Evolutionary conservation across 441 rosid species (phyloP).

Genomic region (Lepidium campestre): DNA sequence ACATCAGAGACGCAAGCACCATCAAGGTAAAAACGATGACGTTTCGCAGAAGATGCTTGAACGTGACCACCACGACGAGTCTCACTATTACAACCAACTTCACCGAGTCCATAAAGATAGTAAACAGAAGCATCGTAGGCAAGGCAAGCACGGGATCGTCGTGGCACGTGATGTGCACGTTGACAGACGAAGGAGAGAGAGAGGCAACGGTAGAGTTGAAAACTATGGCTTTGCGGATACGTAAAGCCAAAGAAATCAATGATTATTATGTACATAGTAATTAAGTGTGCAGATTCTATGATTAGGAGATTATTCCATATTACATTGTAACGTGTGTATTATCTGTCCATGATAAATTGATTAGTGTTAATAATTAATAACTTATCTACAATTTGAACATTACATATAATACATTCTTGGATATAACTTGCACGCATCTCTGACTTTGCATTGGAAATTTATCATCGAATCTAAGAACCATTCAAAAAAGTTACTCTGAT

Average conservation of each 20-base stretch:
- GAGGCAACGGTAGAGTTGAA: conserved; percentile 19
- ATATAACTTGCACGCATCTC: too few relatives aligned
- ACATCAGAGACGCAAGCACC: conserved; percentile 8
- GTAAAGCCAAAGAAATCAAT: background rate
- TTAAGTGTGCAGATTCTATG: too few relatives aligned
- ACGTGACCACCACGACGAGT: conserved; percentile 35
- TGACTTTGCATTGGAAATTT: too few relatives aligned
- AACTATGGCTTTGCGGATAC: background rate
- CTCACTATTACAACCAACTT: conserved; percentile 48
- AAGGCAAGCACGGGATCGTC: conserved; percentile 24
- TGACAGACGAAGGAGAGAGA: conserved; percentile 30
- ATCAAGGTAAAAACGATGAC: conserved; percentile 4
- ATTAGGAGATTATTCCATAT: too few relatives aligned
- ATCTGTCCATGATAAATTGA: too few relatives aligned
- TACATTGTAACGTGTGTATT: too few relatives aligned
- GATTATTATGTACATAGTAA: too few relatives aligned
- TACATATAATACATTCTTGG: too few relatives aligned
- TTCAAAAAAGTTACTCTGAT: too few relatives aligned
- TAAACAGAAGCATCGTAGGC: conserved; percentile 47
- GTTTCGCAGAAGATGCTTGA: conserved; percentile 35
- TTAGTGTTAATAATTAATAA: too few relatives aligned
- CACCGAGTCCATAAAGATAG: conserved; percentile 61
- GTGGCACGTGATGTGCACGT: conserved; percentile 29
- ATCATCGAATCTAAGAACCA: too few relatives aligned
- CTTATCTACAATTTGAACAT: too few relatives aligned